Percentiles rank a stretch among this genome's conserved stretches.
phyloP scores from a whole-genome alignment of 1,284 basidiomycete genomes.

The Trichosporon sp. region DNA sequence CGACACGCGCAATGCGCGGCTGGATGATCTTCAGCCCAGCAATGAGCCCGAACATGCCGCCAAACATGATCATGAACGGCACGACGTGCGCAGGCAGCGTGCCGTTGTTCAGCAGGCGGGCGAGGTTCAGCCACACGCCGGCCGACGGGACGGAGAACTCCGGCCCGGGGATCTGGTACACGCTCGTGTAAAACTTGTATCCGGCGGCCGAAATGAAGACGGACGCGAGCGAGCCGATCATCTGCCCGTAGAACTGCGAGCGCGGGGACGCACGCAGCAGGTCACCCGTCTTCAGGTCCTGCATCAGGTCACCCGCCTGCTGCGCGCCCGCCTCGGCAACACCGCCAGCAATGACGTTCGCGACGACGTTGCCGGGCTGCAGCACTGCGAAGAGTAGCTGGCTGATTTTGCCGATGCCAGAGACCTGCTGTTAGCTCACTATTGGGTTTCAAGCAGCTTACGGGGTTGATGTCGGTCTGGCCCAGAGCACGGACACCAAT shows the following conservation, averaged over 20 bases:
- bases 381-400: slow-evolving; percentile 91
- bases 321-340: slow-evolving; percentile 94
- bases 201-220: slow-evolving; percentile 84
- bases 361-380: slow-evolving; percentile 89
- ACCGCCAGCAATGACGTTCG: slow-evolving; percentile 93
- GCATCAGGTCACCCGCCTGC: slow-evolving; percentile 97
- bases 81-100: slow-evolving; percentile 70
- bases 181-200: slow-evolving; percentile 78
- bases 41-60: slow-evolving; percentile 62
- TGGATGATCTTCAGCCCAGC: slow-evolving; percentile 44
- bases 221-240: slow-evolving; percentile 79
- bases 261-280: slow-evolving; percentile 78
- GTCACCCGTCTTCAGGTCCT: slow-evolving; percentile 94
- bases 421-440: slow-evolving; percentile 52
- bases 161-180: slow-evolving; percentile 71
- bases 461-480: slow-evolving; percentile 89
- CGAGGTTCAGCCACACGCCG: slow-evolving; percentile 74
- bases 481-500: slow-evolving; percentile 87
- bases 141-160: slow-evolving; percentile 92
- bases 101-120: slow-evolving; percentile 75
- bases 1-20: not conserved
- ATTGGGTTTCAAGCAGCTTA: slow-evolving; percentile 15
- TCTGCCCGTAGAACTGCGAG: slow-evolving; percentile 80
- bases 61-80: slow-evolving; percentile 77
- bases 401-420: slow-evolving; percentile 89